phyloP scores from a whole-genome alignment of 1,284 basidiomycete species.

The Ceratobasidium sp. region DNA sequence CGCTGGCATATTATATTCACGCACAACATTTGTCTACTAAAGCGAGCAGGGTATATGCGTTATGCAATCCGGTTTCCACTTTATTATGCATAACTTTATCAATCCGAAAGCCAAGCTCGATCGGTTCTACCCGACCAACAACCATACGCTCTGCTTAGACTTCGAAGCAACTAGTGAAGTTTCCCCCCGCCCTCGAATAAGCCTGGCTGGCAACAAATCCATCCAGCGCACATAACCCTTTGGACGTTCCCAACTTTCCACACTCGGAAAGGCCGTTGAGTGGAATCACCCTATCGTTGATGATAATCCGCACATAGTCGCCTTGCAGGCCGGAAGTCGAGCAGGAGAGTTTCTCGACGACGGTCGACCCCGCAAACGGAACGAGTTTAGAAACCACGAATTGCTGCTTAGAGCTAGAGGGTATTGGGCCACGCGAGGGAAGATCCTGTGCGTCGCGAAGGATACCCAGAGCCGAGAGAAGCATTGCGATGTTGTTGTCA shows the following conservation, averaged over 20 bases:
- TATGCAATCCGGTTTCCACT: too few relatives aligned
- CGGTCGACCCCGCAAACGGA: constrained; percentile 43
- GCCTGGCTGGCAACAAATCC: constrained; percentile 43
- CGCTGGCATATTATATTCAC: not conserved
- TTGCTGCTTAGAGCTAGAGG: not conserved
- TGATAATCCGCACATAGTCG: constrained; percentile 44
- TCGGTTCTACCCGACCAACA: too few relatives aligned
- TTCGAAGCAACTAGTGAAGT: constrained; percentile 24
- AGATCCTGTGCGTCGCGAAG: constrained; percentile 26
- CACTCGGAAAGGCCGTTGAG: constrained; percentile 39
- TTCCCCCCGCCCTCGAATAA: constrained; percentile 39
- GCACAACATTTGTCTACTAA: too few relatives aligned
- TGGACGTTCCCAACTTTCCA: constrained; percentile 30
- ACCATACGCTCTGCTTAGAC: not conserved
- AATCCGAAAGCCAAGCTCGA: not conserved
- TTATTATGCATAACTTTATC: not conserved
- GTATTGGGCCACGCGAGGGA: constrained; percentile 17
- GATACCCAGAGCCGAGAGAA: constrained; percentile 46
- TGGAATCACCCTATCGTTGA: constrained; percentile 45
- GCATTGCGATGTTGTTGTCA: constrained; percentile 53
- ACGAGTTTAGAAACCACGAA: constrained; percentile 40
- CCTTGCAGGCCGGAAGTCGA: not conserved
- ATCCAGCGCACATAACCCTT: constrained; percentile 43
- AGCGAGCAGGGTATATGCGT: too few relatives aligned
- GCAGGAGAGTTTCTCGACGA: constrained; percentile 42